Evolutionary conservation across 1,284 basidiomycete genomes (phyloP), one percentile per base, ranked within the genome.

Genomic region (Rhodotorula sp.): DNA sequence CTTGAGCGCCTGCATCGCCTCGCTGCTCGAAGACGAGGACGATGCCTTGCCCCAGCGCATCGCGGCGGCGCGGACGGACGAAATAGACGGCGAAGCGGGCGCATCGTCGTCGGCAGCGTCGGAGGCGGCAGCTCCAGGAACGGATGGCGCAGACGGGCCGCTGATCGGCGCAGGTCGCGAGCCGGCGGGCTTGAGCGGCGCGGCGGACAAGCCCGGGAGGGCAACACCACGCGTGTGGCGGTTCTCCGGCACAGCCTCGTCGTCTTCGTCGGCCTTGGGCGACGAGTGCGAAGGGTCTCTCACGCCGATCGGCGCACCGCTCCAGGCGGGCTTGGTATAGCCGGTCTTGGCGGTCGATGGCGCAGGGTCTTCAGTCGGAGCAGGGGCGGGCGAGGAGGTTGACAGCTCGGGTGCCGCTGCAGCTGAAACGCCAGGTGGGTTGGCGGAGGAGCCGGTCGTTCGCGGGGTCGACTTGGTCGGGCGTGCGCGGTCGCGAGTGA

Each of bases 211-310:
- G 42, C 74, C 72, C 21, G 74, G 74, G 1, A 76, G 52, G 21
- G 72, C 72, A 44, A 70, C 60, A 19, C 72, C 70, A 27, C 72
- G 72, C 4, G 61, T 66, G 56, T 68, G 62, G 12, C 67, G 67
- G 2, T 41, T 23, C 7, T 61, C 62, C 19, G 46, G 48, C 49
- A 52, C 48, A 8, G 54, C 4, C 5, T 42, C 21, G 9, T 61
- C 63, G 4, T 59, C 62, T 3, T 48, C 53, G 23, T 34, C 17
- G 3, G 44, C 52, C 5, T 23, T 13, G 0, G 61, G 46, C 7
- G 61, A 21, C 14, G 63, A 64, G 17, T 8, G 16, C 9, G 61
- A 42, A 9, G 42, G 17, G 10, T 62, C 46, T n/a, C 56, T 68
- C 46, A 61, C 70, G 12, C 61, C 50, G 59, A 75, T 73, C 0